A percentile compares a stretch with the other conserved stretches of the same genome.
Evolutionary conservation across 441 rosid genomes (phyloP).

Genomic region (Kokia cookei): DNA sequence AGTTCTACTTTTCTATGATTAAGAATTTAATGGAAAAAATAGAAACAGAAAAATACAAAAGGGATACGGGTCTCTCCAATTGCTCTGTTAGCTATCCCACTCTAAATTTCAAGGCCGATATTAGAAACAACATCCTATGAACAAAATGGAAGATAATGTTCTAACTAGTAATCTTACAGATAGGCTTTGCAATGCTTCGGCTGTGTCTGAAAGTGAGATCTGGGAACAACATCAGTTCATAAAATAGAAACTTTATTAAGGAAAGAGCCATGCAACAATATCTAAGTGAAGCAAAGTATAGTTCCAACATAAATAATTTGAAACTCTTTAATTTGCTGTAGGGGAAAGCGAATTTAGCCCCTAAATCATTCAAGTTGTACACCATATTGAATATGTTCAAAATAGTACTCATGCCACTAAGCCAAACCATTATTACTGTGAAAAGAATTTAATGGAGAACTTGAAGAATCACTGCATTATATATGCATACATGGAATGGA

Average conservation of each 20-base stretch:
- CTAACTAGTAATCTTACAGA: slow-evolving; percentile 47
- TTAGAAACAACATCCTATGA: slow-evolving; percentile 20
- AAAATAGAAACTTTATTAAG: not conserved
- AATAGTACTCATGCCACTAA: not conserved
- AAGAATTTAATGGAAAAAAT: not conserved
- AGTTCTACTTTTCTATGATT: slow-evolving; percentile 2
- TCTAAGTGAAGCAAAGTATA: not conserved
- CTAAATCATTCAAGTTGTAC: not conserved
- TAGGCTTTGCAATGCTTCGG: slow-evolving; percentile 59
- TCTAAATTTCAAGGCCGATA: slow-evolving; percentile 36
- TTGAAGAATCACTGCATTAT: not conserved
- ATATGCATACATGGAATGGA: not conserved
- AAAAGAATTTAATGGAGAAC: not conserved
- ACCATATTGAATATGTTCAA: not conserved
- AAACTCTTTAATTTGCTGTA: not conserved
- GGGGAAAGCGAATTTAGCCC: not conserved
- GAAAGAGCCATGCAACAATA: slow-evolving; percentile 4
- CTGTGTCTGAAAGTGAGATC: slow-evolving; percentile 41
- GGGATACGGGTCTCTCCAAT: slow-evolving; percentile 97
- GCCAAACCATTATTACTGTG: not conserved
- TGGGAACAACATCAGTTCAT: slow-evolving; percentile 19
- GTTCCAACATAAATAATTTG: not conserved
- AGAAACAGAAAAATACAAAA: slow-evolving; percentile 2
- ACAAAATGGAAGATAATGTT: slow-evolving; percentile 9
- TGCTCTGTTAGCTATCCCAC: slow-evolving; percentile 72